These are phyloP conservation scores for Ceratocystis ficicola DNA, from an alignment of 2,329 filamentous ascomycete genomes.

Conservation along the genomic window DNA sequence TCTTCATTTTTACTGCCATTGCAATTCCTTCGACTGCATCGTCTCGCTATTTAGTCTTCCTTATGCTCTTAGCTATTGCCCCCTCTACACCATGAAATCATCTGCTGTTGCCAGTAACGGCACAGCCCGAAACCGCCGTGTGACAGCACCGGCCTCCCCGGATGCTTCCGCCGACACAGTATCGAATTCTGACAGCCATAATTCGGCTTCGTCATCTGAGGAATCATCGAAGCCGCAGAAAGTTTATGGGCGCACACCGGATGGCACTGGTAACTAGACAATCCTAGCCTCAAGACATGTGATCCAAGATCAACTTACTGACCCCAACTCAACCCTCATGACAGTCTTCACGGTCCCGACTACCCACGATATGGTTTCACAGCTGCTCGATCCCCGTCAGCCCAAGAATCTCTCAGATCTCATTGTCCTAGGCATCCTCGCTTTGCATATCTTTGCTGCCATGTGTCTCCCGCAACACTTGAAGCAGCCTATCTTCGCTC, in stretches of 20 bases:
- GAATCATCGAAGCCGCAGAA: conserved; percentile 33
- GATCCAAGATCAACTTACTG: not conserved
- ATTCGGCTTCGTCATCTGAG: conserved; percentile 4
- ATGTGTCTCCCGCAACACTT: conserved; percentile 57
- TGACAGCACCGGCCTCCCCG: conserved; percentile 18
- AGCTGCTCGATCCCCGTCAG: conserved; percentile 84
- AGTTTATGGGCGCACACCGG: conserved; percentile 82
- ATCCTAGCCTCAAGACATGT: not conserved
- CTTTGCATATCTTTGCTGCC: conserved; percentile 58
- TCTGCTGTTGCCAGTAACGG: conserved; percentile 15
- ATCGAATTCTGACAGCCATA: not conserved
- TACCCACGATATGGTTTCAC: conserved; percentile 98
- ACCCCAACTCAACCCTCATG: conserved; percentile 3
- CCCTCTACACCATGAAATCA: conserved; percentile 21
- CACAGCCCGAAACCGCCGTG: conserved; percentile 18
- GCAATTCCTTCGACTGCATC: not conserved
- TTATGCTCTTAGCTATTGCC: not conserved
- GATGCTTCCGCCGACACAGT: conserved; percentile 7
- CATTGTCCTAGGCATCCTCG: conserved; percentile 66
- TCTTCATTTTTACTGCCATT: not conserved
- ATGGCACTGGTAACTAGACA: conserved; percentile 64
- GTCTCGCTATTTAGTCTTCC: not conserved
- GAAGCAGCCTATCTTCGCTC: conserved; percentile 66
- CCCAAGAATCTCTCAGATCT: conserved; percentile 89
- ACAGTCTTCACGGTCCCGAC: conserved; percentile 89